A percentile compares a stretch with the other conserved stretches of the same genome.
Conservation (phyloP, 2,329 filamentous ascomycete genomes). For the Diaporthe vexans region DNA sequence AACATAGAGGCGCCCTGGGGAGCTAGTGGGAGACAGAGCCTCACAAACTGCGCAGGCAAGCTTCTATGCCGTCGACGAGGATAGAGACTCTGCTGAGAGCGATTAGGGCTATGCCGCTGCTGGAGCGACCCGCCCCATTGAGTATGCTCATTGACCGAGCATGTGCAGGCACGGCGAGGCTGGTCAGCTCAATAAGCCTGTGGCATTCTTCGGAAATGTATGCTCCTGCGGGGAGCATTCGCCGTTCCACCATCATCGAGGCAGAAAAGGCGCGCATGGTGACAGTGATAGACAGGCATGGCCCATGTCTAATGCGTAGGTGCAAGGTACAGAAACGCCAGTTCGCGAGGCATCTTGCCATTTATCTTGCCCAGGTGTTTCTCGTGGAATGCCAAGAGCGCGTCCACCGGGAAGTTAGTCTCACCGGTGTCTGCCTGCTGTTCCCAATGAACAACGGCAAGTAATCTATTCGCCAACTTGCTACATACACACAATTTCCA, state of each 20-base stretch:
- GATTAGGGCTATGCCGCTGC: too few relatives aligned
- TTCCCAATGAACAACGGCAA: neutral
- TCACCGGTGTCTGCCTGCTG: neutral
- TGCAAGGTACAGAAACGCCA: neutral
- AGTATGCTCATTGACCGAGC: too few relatives aligned
- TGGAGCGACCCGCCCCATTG: neutral
- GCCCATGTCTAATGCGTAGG: neutral
- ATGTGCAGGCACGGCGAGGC: too few relatives aligned
- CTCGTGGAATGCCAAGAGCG: neutral
- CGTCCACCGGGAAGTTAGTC: neutral
- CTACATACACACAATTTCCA: neutral
- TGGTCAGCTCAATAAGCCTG: too few relatives aligned
- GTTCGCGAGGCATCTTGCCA: neutral
- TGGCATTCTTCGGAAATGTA: neutral
- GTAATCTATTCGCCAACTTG: neutral
- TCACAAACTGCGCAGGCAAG: too few relatives aligned
- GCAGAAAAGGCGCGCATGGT: too few relatives aligned
- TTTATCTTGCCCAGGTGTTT: neutral
- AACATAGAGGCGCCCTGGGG: neutral
- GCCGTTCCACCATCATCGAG: neutral
- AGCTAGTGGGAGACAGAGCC: neutral
- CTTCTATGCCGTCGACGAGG: neutral
- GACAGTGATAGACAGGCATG: neutral
- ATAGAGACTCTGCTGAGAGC: too few relatives aligned
- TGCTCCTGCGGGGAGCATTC: neutral